Evolutionary conservation across 306 rosid genomes (phyloP).

Genomic region (Vicia villosa): DNA sequence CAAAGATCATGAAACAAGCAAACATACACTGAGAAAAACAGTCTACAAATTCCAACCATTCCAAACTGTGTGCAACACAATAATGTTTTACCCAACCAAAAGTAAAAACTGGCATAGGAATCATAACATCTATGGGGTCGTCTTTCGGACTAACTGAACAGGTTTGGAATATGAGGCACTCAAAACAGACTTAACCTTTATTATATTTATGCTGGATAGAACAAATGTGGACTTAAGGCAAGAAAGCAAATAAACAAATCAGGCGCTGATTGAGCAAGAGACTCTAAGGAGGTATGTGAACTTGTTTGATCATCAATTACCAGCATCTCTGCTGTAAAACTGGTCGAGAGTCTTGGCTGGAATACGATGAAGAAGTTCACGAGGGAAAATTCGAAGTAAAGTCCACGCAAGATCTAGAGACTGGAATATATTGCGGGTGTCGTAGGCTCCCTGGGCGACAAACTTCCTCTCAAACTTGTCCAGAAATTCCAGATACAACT

Average conservation of each 20-base stretch:
- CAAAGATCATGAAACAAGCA: conserved; percentile 44
- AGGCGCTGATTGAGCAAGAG: conserved; percentile 46
- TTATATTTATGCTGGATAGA: conserved; percentile 53
- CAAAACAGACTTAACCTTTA: conserved; percentile 54
- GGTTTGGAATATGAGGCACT: conserved; percentile 43
- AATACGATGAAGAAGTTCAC: conserved; percentile 99
- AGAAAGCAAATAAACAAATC: conserved; percentile 48
- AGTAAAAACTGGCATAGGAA: conserved; percentile 41
- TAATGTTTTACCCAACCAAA: conserved; percentile 38
- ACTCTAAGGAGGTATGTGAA: conserved; percentile 32
- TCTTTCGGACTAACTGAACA: conserved; percentile 42
- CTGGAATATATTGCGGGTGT: conserved; percentile 97
- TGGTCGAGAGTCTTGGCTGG: conserved; percentile 95
- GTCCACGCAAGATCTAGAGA: conserved; percentile 99
- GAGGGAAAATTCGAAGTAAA: conserved; percentile 95
- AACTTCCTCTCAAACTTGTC: conserved; percentile 99
- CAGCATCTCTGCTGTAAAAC: conserved; percentile 88
- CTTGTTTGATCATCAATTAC: conserved; percentile 56
- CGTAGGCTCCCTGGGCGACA: conserved; percentile 95
- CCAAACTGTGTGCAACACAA: conserved; percentile 39
- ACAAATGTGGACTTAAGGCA: conserved; percentile 40
- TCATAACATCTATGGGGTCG: conserved; percentile 51
- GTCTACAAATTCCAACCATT: conserved; percentile 45
- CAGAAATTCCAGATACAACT: conserved; percentile 98
- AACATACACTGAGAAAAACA: conserved; percentile 35